A percentile compares a stretch with the other conserved stretches of the same genome.
Evolutionary conservation across 2,329 filamentous ascomycete genomes (phyloP).

Genomic region (Fusarium xylarioides): DNA sequence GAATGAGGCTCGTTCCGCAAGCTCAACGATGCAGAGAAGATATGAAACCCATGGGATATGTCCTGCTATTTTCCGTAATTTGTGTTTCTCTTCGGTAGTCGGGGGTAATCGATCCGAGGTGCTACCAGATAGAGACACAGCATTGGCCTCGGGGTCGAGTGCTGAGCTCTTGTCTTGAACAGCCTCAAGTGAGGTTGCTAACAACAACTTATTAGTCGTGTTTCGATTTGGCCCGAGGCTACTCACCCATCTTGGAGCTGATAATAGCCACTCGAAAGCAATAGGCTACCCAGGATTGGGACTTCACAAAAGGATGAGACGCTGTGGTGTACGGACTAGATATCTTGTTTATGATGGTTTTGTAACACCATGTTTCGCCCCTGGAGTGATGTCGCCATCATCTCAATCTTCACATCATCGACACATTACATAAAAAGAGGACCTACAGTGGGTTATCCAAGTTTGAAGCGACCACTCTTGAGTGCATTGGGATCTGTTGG

Average conservation of each 20-base stretch:
- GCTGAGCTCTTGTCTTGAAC: not conserved
- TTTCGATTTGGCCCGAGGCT: too few species aligned
- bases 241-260: not conserved
- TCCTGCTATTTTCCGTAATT: slow-evolving; percentile 46
- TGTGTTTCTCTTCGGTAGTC: not conserved
- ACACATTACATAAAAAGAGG: not conserved
- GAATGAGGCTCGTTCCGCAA: slow-evolving; percentile 69
- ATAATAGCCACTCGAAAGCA: rapidly evolving
- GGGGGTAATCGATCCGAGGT: not conserved
- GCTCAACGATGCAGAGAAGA: slow-evolving; percentile 66
- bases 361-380: not conserved
- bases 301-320: not conserved
- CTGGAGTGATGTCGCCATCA: not conserved
- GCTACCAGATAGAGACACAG: not conserved
- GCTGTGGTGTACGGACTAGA: not conserved
- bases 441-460: not conserved
- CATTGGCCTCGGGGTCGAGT: not conserved
- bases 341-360: not conserved
- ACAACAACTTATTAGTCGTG: not conserved
- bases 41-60: slow-evolving; percentile 63
- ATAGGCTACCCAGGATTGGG: not conserved
- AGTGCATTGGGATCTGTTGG: not conserved
- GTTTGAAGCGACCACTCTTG: not conserved
- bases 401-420: not conserved
- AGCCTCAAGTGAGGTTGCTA: not conserved